These are phyloP conservation scores for Sporothrix protearum DNA, from an alignment of 2,329 filamentous ascomycete species.

Conservation along the genomic window DNA sequence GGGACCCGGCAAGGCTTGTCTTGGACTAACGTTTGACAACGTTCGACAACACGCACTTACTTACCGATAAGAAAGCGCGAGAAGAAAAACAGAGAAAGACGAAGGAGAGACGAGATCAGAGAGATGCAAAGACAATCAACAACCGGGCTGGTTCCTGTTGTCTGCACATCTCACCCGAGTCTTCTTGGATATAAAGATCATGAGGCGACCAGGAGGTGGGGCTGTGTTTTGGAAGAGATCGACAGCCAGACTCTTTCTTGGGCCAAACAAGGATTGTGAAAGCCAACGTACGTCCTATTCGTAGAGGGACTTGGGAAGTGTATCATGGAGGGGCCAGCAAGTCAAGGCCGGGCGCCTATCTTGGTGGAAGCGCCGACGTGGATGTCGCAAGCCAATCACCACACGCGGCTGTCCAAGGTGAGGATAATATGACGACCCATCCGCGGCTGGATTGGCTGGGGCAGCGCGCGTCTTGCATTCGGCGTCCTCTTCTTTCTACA, in stretches of 20 bases:
- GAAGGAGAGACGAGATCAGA: not conserved
- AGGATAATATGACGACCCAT: too few relatives aligned
- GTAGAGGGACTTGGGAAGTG: too few relatives aligned
- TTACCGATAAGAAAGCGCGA: not conserved
- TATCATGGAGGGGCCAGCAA: too few relatives aligned
- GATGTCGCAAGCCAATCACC: too few relatives aligned
- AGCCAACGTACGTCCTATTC: too few relatives aligned
- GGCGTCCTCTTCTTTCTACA: too few relatives aligned
- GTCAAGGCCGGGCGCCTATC: too few relatives aligned
- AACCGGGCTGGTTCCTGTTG: not conserved
- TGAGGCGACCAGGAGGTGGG: not conserved
- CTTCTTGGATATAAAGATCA: slow-evolving; percentile 4
- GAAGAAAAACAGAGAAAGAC: not conserved
- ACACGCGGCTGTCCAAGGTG: too few relatives aligned
- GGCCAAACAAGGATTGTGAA: too few relatives aligned
- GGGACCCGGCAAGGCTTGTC: not conserved
- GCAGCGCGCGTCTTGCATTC: too few relatives aligned
- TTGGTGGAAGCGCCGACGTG: too few relatives aligned
- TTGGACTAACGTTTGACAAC: not conserved
- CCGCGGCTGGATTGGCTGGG: too few relatives aligned
- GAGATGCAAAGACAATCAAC: not conserved
- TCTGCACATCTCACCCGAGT: not conserved
- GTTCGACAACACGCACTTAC: not conserved
- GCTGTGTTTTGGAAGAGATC: not conserved
- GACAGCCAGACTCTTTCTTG: not conserved